A percentile compares a stretch with the other conserved stretches of the same genome.
Evolutionary conservation across 1,284 basidiomycete genomes (phyloP).

Genomic region (Apiotrichum sp.): DNA sequence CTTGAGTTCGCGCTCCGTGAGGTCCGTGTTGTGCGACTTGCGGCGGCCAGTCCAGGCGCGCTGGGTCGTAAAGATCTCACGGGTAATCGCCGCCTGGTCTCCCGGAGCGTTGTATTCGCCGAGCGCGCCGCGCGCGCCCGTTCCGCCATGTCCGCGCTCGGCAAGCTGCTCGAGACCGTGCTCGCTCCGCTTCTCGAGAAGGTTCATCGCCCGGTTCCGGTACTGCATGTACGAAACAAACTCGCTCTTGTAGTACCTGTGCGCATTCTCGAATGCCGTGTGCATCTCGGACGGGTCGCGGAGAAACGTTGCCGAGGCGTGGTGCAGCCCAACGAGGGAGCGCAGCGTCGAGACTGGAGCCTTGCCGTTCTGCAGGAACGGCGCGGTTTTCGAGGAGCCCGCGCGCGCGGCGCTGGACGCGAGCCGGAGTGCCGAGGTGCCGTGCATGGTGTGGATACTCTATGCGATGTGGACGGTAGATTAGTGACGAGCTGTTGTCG

Average conservation of each 20-base stretch:
- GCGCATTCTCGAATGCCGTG: slow-evolving; percentile 32
- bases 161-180: slow-evolving; percentile 12
- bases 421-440: slow-evolving; percentile 1
- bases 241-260: slow-evolving; percentile 17
- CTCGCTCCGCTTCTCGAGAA: slow-evolving; percentile 3
- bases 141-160: slow-evolving; percentile 8
- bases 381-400: slow-evolving; percentile 3
- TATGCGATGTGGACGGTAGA: too few relatives aligned
- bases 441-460: slow-evolving; percentile 10
- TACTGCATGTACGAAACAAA: slow-evolving; percentile 17
- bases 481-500: too few relatives aligned
- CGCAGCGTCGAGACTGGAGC: slow-evolving; percentile 25
- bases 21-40: neutral
- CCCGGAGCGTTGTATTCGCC: slow-evolving; percentile 1
- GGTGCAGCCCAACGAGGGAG: slow-evolving; percentile 37
- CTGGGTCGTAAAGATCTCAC: slow-evolving; percentile 8
- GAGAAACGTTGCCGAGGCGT: slow-evolving; percentile 38
- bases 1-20: slow-evolving; percentile 31
- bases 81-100: slow-evolving; percentile 1
- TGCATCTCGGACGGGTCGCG: slow-evolving; percentile 26
- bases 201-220: slow-evolving; percentile 2
- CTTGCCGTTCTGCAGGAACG: slow-evolving; percentile 11
- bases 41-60: slow-evolving; percentile 2
- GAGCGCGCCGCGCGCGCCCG: slow-evolving; percentile 8
- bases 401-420: neutral